Conservation (phyloP, 2,329 filamentous ascomycete species). For the Colletotrichum sp. region DNA sequence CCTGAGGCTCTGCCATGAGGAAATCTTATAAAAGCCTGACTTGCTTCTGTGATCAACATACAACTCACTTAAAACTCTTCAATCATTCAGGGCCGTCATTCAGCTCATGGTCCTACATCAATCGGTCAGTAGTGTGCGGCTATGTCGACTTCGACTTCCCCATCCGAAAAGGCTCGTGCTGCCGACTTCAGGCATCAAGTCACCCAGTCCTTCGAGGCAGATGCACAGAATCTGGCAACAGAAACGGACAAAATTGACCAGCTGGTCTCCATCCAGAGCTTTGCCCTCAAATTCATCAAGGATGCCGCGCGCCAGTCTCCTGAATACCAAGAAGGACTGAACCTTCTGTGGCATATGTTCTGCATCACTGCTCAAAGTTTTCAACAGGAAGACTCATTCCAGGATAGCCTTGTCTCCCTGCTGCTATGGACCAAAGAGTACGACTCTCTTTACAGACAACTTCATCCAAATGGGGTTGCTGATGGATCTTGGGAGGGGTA, state of each 20-base stretch:
- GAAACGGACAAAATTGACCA: neutral
- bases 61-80: neutral
- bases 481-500: neutral
- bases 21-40: neutral
- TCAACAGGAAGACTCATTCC: neutral
- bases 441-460: neutral
- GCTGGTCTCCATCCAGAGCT: neutral
- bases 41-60: neutral
- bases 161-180: neutral
- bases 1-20: neutral
- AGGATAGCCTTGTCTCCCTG: neutral
- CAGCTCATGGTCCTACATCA: rapidly evolving
- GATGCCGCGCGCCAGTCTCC: neutral
- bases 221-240: neutral
- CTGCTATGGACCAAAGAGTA: neutral
- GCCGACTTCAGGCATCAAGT: neutral
- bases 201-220: neutral
- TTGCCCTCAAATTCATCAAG: neutral
- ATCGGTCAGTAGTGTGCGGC: neutral
- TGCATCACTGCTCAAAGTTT: neutral
- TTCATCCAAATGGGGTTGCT: neutral
- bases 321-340: neutral
- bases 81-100: neutral
- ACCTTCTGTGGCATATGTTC: neutral
- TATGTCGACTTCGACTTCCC: neutral